phyloP scores from a whole-genome alignment of 1,284 basidiomycete species.

The Heterobasidion annosum region DNA sequence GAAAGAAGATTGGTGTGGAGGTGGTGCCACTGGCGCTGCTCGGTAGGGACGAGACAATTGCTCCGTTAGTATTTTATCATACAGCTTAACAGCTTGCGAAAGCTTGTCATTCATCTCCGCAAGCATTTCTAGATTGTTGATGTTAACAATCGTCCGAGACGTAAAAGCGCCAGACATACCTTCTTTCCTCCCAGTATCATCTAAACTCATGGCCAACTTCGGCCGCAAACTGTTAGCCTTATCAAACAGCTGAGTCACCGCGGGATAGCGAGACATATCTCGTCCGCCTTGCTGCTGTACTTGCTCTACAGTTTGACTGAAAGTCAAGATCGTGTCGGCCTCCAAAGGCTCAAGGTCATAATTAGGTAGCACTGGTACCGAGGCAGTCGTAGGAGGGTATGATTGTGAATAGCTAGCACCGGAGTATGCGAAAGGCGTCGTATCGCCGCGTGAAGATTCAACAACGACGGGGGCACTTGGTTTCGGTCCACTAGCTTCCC shows the following conservation, averaged over 20 bases:
- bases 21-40: slow-evolving; percentile 30
- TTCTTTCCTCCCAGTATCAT: slow-evolving; percentile 84
- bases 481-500: slow-evolving; percentile 73
- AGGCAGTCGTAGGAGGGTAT: slow-evolving; percentile 12
- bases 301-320: slow-evolving; percentile 84
- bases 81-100: slow-evolving; percentile 84
- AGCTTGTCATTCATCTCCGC: slow-evolving; percentile 92
- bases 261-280: slow-evolving; percentile 74
- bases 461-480: slow-evolving; percentile 69
- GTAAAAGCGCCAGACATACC: slow-evolving; percentile 24
- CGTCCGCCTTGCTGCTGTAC: slow-evolving; percentile 71
- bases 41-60: slow-evolving; percentile 70
- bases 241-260: slow-evolving; percentile 76
- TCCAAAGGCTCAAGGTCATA: slow-evolving; percentile 78
- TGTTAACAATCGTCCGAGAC: background rate
- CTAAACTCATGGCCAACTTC: slow-evolving; percentile 78
- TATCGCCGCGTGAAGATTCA: slow-evolving; percentile 42
- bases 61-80: slow-evolving; percentile 81
- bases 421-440: slow-evolving; percentile 26
- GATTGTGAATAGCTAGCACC: slow-evolving; percentile 18
- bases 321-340: slow-evolving; percentile 78
- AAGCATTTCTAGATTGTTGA: slow-evolving; percentile 56
- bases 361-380: slow-evolving; percentile 47
- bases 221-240: slow-evolving; percentile 77
- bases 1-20: slow-evolving; percentile 11